phyloP scores from a whole-genome alignment of 371 early-diverging fungal genomes.

The Rhizomucor pusillus region DNA sequence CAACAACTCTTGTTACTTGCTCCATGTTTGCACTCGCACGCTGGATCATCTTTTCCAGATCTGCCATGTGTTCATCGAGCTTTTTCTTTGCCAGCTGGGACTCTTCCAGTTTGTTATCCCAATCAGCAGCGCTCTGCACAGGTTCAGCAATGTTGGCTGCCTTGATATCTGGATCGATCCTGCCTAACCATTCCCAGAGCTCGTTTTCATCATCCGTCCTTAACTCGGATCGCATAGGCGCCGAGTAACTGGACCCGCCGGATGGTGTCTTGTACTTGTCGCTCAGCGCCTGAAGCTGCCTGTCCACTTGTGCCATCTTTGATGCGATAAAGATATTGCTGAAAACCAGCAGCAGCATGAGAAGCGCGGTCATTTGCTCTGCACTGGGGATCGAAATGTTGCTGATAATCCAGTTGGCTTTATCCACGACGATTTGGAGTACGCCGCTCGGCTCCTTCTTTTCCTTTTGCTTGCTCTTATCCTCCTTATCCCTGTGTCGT shows the following conservation, averaged over 20 bases:
- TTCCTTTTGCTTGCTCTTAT: not conserved
- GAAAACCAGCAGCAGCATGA: conserved; percentile 33
- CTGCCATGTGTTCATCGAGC: conserved; percentile 30
- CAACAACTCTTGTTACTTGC: conserved; percentile 30
- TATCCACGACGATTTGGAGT: not conserved
- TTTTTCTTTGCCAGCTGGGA: conserved; percentile 24
- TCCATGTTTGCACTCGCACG: conserved; percentile 35
- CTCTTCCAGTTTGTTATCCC: conserved; percentile 8
- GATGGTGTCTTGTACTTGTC: conserved; percentile 1
- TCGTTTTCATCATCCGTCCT: conserved; percentile 13
- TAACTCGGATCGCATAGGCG: not conserved
- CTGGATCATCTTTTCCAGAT: conserved; percentile 38
- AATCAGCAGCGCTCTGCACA: conserved; percentile 7
- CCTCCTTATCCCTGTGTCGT: conserved; percentile 10
- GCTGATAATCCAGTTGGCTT: conserved; percentile 9
- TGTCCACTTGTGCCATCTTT: conserved; percentile 39
- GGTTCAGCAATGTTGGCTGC: conserved; percentile 4
- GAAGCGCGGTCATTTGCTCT: conserved; percentile 29
- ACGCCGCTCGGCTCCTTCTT: not conserved
- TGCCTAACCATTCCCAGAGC: conserved; percentile 30
- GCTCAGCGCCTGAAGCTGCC: conserved; percentile 13
- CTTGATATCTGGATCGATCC: conserved; percentile 25
- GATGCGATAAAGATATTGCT: conserved; percentile 37
- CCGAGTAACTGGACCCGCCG: not conserved
- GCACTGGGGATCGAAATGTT: conserved; percentile 17